Conservation (phyloP, 495 filamentous ascomycete genomes). For the Tuber calosporum region DNA sequence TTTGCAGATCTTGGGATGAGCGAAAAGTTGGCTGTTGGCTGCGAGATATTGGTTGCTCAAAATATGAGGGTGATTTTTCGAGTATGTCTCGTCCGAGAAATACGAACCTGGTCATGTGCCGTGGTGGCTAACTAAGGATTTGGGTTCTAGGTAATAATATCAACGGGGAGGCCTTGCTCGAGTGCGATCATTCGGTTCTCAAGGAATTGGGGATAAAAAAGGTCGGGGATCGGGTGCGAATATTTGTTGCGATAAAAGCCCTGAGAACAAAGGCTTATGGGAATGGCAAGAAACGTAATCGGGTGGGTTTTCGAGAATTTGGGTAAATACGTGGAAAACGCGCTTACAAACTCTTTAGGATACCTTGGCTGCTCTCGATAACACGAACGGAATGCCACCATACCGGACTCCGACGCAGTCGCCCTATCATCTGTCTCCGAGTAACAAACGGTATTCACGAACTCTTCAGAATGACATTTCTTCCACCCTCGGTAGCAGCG, state of each 20-base stretch:
- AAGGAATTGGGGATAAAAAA: slow-evolving; percentile 99
- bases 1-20: slow-evolving; percentile 73
- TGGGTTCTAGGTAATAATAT: slow-evolving; percentile 67
- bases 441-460: slow-evolving; percentile 65
- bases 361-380: slow-evolving; percentile 63
- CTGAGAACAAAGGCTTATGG: slow-evolving; percentile 76
- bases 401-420: slow-evolving; percentile 36
- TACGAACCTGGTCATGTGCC: not conserved
- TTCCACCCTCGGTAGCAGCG: slow-evolving; percentile 32
- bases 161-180: slow-evolving; percentile 89
- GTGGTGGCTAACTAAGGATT: not conserved
- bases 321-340: slow-evolving; percentile 38
- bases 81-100: slow-evolving; percentile 44
- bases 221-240: slow-evolving; percentile 91
- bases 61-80: slow-evolving; percentile 88
- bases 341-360: slow-evolving; percentile 50
- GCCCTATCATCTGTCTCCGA: slow-evolving; percentile 49
- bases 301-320: slow-evolving; percentile 50
- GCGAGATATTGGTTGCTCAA: slow-evolving; percentile 75
- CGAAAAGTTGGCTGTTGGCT: slow-evolving; percentile 85
- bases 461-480: slow-evolving; percentile 46
- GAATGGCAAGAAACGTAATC: slow-evolving; percentile 75
- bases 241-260: slow-evolving; percentile 87
- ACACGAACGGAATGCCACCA: slow-evolving; percentile 32
- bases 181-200: slow-evolving; percentile 91